phyloP scores from a whole-genome alignment of 2,329 filamentous ascomycete species.

The Trichoderma simmonsii region DNA sequence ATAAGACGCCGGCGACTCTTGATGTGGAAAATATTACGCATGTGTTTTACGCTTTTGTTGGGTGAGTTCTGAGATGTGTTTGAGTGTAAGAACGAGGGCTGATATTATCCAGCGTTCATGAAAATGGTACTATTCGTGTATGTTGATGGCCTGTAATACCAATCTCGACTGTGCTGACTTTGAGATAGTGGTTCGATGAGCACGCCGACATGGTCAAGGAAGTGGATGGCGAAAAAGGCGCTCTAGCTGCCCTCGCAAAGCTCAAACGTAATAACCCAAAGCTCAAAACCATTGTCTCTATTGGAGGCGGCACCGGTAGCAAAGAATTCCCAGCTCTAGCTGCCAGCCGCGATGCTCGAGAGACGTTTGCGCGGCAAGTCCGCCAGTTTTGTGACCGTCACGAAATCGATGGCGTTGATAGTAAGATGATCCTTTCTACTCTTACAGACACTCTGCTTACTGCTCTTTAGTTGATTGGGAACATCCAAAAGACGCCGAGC shows the following conservation, averaged over 20 bases:
- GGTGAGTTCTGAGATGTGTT: slow-evolving; percentile 27
- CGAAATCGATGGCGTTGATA: slow-evolving; percentile 61
- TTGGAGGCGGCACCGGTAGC: slow-evolving; percentile 63
- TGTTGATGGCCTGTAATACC: not conserved
- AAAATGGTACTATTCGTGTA: slow-evolving; percentile 41
- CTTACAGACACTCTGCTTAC: not conserved
- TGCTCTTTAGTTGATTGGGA: slow-evolving; percentile 62
- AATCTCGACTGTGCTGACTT: not conserved
- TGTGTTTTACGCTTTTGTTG: slow-evolving; percentile 63
- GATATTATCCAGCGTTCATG: slow-evolving; percentile 30
- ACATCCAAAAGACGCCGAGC: slow-evolving; percentile 51
- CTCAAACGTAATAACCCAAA: slow-evolving; percentile 55
- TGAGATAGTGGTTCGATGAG: slow-evolving; percentile 50
- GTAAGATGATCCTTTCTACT: slow-evolving; percentile 34
- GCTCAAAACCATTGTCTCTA: slow-evolving; percentile 59
- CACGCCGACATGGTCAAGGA: slow-evolving; percentile 60
- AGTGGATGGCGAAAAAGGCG: slow-evolving; percentile 58
- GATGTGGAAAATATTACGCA: slow-evolving; percentile 58
- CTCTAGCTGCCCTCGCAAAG: slow-evolving; percentile 56
- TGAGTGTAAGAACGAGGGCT: not conserved
- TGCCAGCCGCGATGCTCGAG: slow-evolving; percentile 42
- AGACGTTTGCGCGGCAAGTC: slow-evolving; percentile 54
- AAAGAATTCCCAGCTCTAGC: slow-evolving; percentile 59
- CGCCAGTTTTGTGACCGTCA: slow-evolving; percentile 54
- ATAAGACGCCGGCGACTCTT: slow-evolving; percentile 57